These are phyloP conservation scores for Sporothrix luriei DNA, from an alignment of 2,329 filamentous ascomycete species.

Conservation along the genomic window DNA sequence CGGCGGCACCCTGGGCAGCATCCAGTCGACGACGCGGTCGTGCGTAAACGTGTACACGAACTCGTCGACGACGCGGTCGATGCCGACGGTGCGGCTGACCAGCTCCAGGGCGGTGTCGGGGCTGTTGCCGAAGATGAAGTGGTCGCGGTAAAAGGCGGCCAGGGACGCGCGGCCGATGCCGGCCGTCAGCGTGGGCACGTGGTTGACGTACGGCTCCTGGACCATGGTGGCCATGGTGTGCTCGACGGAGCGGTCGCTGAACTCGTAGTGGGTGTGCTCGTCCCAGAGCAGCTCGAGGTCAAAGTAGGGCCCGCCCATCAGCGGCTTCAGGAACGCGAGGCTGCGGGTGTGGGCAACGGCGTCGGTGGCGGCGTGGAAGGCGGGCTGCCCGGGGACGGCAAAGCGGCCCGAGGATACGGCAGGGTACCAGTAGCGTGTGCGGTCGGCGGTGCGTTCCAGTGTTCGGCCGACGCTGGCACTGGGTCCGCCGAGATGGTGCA, in stretches of 20 bases:
- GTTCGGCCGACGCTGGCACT: neutral
- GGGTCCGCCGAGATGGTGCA: neutral
- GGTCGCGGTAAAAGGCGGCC: slow-evolving; percentile 68
- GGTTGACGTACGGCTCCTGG: slow-evolving; percentile 70
- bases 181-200: slow-evolving; percentile 68
- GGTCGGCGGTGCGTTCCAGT: neutral
- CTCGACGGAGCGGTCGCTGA: slow-evolving; percentile 67
- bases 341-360: slow-evolving; percentile 54
- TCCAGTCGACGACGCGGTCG: slow-evolving; percentile 65
- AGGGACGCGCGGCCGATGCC: slow-evolving; percentile 67
- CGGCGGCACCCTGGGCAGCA: slow-evolving; percentile 63
- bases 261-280: slow-evolving; percentile 73
- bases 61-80: slow-evolving; percentile 72
- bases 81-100: slow-evolving; percentile 69
- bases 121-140: slow-evolving; percentile 76
- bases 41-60: slow-evolving; percentile 69
- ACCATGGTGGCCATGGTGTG: slow-evolving; percentile 84
- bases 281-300: slow-evolving; percentile 79
- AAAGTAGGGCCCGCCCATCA: slow-evolving; percentile 66
- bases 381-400: neutral
- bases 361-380: slow-evolving; percentile 7
- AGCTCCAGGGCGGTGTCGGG: slow-evolving; percentile 68
- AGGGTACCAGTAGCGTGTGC: slow-evolving; percentile 8
- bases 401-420: neutral
- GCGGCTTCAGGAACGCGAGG: slow-evolving; percentile 65